Base-by-base conservation (phyloP, 495 filamentous ascomycete genomes). In the Haplographium delicatum region DNA sequence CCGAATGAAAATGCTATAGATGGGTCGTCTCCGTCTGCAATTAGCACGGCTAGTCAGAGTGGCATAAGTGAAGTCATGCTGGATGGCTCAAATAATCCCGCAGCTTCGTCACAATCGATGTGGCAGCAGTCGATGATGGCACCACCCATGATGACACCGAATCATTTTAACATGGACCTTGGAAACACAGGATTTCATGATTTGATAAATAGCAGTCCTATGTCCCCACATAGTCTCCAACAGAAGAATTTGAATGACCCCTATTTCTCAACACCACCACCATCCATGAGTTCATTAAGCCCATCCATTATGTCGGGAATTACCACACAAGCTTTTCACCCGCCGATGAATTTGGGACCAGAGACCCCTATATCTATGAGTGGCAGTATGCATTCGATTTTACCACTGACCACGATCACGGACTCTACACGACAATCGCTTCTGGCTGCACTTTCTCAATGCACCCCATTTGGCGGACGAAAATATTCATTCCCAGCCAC, bases 41-140 rank as follows among this genome's bases (percentile, higher is more conserved):
- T 96, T 60, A 95, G 91, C 67, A 93, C 86, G 15, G 86, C 84
- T 23, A 95, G 91, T 60, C 90, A 91, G 57, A 91, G 86, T 66
- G 88, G 85, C 11, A 86, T 94, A 59, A 95, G 89, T 65, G 91
- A 97, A 61, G 79, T 89, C 50, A 91, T 95, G 85, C 71, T 95
- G 33, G 89, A 95, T 63, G 88, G 85, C 4, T 83, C 86, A 9
- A 86, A 85, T 57, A 81, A 74, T 45, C 72, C 73, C 25, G 62
- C 76, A 5, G 66, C 58, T 8, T 71, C 76, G 23, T 72, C 68
- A 7, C 27, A 34, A 51, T 71, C 76, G 20, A 73, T 82, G 59
- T 86, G 82, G 88, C 82, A 85, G 55, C 81, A 80, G 45, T 71
- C 76, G 16, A 73, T 88, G 57, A 80, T 88, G 66, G 69, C 78